Percentiles rank a stretch among this genome's conserved stretches.
Evolutionary conservation across 805 yeast species (phyloP).

Genomic region (Starmerella apis): DNA sequence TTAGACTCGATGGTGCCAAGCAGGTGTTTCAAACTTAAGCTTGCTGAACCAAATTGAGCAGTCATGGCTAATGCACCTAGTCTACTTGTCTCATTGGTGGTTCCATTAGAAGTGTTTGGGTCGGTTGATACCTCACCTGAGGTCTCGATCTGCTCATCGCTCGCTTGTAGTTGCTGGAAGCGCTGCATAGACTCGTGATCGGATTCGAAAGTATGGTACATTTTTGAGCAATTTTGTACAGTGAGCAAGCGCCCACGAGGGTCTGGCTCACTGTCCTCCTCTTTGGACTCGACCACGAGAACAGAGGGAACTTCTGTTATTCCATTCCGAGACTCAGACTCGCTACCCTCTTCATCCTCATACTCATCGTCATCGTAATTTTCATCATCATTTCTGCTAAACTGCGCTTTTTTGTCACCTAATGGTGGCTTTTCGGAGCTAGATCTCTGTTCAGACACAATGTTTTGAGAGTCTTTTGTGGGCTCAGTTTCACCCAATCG

Average conservation of each 20-base stretch:
- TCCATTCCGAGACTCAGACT: slow-evolving; percentile 13
- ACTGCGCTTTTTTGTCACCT: slow-evolving; percentile 8
- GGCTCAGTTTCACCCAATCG: neutral
- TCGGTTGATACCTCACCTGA: neutral
- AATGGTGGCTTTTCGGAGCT: neutral
- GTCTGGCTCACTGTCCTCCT: slow-evolving; percentile 23
- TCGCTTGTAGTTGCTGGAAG: slow-evolving; percentile 65
- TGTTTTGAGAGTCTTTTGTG: neutral
- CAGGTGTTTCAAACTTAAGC: slow-evolving; percentile 67
- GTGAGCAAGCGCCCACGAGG: slow-evolving; percentile 28
- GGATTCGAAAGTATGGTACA: slow-evolving; percentile 56
- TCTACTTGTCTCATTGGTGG: slow-evolving; percentile 22
- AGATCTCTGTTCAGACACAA: neutral
- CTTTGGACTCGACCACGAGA: slow-evolving; percentile 19
- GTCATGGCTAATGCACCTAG: slow-evolving; percentile 24
- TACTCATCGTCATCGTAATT: slow-evolving; percentile 35
- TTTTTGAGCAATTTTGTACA: slow-evolving; percentile 40
- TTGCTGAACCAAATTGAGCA: slow-evolving; percentile 60
- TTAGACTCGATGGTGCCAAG: slow-evolving; percentile 66
- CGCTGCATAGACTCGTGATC: slow-evolving; percentile 65
- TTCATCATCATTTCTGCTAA: slow-evolving; percentile 32
- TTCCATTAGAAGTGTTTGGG: neutral
- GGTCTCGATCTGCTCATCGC: slow-evolving; percentile 54
- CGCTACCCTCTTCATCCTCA: slow-evolving; percentile 32
- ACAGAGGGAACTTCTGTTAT: slow-evolving; percentile 10